A percentile compares a stretch with the other conserved stretches of the same genome.
These are phyloP conservation scores for Starmerella lactis-condensi DNA, from an alignment of 805 yeast species.

Conservation along the genomic window DNA sequence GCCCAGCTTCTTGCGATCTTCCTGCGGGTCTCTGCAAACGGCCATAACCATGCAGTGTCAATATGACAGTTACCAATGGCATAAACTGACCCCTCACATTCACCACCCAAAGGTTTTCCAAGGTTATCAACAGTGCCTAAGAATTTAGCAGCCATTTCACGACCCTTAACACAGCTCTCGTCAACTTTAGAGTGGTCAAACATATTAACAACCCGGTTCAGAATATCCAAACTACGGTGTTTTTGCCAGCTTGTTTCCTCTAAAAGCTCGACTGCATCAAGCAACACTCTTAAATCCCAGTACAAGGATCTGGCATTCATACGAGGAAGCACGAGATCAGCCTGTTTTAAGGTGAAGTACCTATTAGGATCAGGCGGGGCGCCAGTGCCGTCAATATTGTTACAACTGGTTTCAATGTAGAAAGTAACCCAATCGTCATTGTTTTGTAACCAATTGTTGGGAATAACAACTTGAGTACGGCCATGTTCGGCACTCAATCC, in stretches of 20 bases:
- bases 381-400: slow-evolving; percentile 81
- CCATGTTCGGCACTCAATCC: slow-evolving; percentile 71
- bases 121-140: slow-evolving; percentile 51
- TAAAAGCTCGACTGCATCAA: slow-evolving; percentile 82
- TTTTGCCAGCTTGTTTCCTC: slow-evolving; percentile 62
- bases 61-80: slow-evolving; percentile 92
- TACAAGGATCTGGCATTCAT: slow-evolving; percentile 56
- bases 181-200: slow-evolving; percentile 54
- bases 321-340: slow-evolving; percentile 70
- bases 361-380: slow-evolving; percentile 55
- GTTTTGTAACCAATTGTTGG: slow-evolving; percentile 28
- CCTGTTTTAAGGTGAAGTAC: slow-evolving; percentile 44
- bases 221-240: slow-evolving; percentile 60
- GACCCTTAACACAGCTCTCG: slow-evolving; percentile 38
- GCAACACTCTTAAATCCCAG: slow-evolving; percentile 71
- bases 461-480: slow-evolving; percentile 54
- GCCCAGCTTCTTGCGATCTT: slow-evolving; percentile 93
- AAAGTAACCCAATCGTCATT: slow-evolving; percentile 39
- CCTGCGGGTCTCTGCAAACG: slow-evolving; percentile 89
- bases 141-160: slow-evolving; percentile 42
- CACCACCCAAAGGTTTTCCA: slow-evolving; percentile 19
- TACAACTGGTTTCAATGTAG: slow-evolving; percentile 79
- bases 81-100: too few relatives aligned
- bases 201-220: slow-evolving; percentile 62
- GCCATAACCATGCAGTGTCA: slow-evolving; percentile 99